Evolutionary conservation across 768 basidiomycete species (phyloP).

Genomic region (Hygrophorus russula): DNA sequence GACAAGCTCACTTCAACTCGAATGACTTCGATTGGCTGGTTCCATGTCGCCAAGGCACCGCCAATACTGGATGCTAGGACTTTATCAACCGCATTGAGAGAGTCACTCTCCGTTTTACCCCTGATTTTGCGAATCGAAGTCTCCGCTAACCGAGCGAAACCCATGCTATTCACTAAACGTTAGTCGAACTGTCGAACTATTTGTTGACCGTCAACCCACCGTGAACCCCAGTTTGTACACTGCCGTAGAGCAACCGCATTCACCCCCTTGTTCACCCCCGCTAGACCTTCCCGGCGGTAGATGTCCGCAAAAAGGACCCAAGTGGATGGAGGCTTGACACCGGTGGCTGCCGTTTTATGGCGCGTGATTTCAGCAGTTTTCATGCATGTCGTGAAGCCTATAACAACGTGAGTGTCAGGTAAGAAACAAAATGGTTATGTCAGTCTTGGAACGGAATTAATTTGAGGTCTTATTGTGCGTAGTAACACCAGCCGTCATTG

Average conservation of each 20-base stretch:
- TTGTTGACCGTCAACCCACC: constrained; percentile 39
- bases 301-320: constrained; percentile 95
- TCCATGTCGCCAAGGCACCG: constrained; percentile 97
- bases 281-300: constrained; percentile 85
- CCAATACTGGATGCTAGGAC: constrained; percentile 81
- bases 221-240: constrained; percentile 89
- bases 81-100: constrained; percentile 70
- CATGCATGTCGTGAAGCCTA: constrained; percentile 99
- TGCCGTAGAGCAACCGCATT: constrained; percentile 90
- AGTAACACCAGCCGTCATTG: no score
- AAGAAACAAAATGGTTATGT: constrained; percentile 3
- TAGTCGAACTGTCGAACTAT: not conserved
- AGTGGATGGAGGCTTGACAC: constrained; percentile 82
- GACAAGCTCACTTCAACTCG: constrained; percentile 68
- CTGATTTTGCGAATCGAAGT: constrained; percentile 60
- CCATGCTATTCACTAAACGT: constrained; percentile 51
- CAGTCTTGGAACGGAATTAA: constrained; percentile 10
- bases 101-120: constrained; percentile 72
- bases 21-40: constrained; percentile 96
- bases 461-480: not conserved
- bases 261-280: constrained; percentile 98
- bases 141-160: constrained; percentile 92
- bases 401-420: not conserved
- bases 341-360: constrained; percentile 79
- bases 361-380: constrained; percentile 98